Conservation (phyloP, 495 filamentous ascomycete genomes). For the Evernia prunastri region DNA sequence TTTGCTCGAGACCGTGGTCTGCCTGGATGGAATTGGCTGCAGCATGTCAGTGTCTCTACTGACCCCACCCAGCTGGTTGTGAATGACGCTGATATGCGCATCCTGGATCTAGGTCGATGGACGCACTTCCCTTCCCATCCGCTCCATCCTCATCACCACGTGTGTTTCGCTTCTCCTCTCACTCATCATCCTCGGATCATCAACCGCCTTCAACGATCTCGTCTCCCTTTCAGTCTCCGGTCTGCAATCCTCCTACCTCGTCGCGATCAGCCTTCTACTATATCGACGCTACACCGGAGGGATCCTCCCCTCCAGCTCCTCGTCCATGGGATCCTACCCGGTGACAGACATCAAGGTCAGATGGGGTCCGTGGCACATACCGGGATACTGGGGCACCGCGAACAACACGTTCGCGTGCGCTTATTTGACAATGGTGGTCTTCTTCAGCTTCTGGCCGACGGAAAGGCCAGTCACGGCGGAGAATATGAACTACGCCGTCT, state of each 20-base stretch:
- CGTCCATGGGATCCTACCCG: background rate
- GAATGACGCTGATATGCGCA: constrained; percentile 16
- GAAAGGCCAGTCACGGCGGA: constrained; percentile 1
- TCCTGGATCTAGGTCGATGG: constrained; percentile 25
- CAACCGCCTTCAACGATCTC: constrained; percentile 44
- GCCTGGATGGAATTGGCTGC: constrained; percentile 31
- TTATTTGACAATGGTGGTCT: constrained; percentile 10
- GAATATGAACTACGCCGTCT: constrained; percentile 17
- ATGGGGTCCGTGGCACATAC: constrained; percentile 18
- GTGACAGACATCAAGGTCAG: background rate
- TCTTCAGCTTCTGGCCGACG: constrained; percentile 19
- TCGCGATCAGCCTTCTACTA: constrained; percentile 18
- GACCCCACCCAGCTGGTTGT: constrained; percentile 33
- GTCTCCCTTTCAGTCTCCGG: constrained; percentile 36
- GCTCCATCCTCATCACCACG: constrained; percentile 43
- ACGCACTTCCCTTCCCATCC: constrained; percentile 45
- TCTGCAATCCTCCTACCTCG: constrained; percentile 36
- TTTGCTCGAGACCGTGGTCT: constrained; percentile 49
- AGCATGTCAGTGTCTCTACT: background rate
- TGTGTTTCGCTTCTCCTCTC: constrained; percentile 33
- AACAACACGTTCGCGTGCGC: constrained; percentile 5
- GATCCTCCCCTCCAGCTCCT: constrained; percentile 4
- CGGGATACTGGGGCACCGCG: constrained; percentile 4
- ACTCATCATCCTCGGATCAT: constrained; percentile 47
- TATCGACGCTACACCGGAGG: constrained; percentile 10